Evolutionary conservation across 2,329 filamentous ascomycete species (phyloP), one percentile per base, ranked within the genome.

Genomic region (Talaromyces sp.): DNA sequence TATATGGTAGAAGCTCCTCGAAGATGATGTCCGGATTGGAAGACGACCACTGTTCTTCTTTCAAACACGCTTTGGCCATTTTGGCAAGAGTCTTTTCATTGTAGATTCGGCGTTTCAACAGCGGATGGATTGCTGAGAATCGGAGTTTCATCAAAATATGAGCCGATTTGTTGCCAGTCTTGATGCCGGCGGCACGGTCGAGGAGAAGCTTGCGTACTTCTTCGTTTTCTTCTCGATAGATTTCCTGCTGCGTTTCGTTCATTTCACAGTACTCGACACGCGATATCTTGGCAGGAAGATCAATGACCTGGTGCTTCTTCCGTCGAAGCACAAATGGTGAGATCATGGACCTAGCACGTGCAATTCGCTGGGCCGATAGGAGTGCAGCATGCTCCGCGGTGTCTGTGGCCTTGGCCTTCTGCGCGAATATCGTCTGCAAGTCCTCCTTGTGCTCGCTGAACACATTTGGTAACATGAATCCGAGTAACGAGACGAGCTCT

Each of bases 241-340:
- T 87, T 7, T 84, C 81, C 69, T 84, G 84, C 74, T 99, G 95
- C 0, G 83, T 81, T 1, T 85, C 80, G 34, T 90, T 91, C 81
- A 98, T 87, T 5, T 91, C 87, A 76, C 94, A 97, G 73, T 90
- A 90, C 67, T 93, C 88, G 1, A 97, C 89, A 3, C 88, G 87
- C 67, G 88, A 88, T 11, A 86, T 88, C 81, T 98, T 98, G 61
- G 84, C 82, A 0, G 95, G 93, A 69, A 99, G 84, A 73, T 95
- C 90, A 53, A 98, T 84, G 8, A 97, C 93, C 73, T 98, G 93
- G 58, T 91, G 88, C 80, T 99, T 99, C 80, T 95, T 94, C 7
- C 95, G 87, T 68, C 96, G 92, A 2, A 99, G 82, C 63, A 99
- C 95, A 74, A 99, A 99, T 0, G 95, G 95, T 27, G 93, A 92